Base-by-base conservation (phyloP, 495 filamentous ascomycete species). In the Tirmania nivea region DNA sequence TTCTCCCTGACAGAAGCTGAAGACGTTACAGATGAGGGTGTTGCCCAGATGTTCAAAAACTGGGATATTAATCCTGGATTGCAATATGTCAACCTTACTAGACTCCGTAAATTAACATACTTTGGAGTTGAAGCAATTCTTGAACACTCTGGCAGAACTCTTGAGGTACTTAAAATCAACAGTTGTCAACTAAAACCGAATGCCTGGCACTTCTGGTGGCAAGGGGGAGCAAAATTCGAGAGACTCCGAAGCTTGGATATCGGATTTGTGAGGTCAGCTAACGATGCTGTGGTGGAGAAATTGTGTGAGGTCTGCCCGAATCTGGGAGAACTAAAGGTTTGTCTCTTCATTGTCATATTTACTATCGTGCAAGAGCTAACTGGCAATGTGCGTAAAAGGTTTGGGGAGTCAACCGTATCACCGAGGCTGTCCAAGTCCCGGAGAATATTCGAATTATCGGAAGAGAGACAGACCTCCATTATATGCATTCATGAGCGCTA, bases 391-490 rank as follows among this genome's bases (percentile, higher is more conserved):
- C 6, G 52, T 62, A 36, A 53, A n/a, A 54, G 20, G 60, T 63
- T 39, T 63, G 61, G 61, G 61, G 61, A n/a, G 60, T 54, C n/a
- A 49, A 51, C 12, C 59, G 35, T 34, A 56, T 61, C 34, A 63
- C 60, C 16, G 56, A 52, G 36, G 51, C 51, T 49, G 55, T 51
- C 11, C 51, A 53, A 34, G 51, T 61, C 10, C 54, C 42, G 10
- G 51, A 39, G 34, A 45, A 47, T 12, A 50, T 56, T 16, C 17
- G 35, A 5, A 39, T 61, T 0, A 50, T 60, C 3, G 58, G 58
- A 12, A 59, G 58, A 35, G 58, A 60, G 47, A 48, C 54, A 1
- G 58, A 60, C 54, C 9, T 59, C 1, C n/a, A 16, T 34, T 52
- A 31, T 31, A 31, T 31, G 25, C 25, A 31, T 7, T 31, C 25